phyloP scores from a whole-genome alignment of 768 basidiomycete species.

The Phylloporus sp. region DNA sequence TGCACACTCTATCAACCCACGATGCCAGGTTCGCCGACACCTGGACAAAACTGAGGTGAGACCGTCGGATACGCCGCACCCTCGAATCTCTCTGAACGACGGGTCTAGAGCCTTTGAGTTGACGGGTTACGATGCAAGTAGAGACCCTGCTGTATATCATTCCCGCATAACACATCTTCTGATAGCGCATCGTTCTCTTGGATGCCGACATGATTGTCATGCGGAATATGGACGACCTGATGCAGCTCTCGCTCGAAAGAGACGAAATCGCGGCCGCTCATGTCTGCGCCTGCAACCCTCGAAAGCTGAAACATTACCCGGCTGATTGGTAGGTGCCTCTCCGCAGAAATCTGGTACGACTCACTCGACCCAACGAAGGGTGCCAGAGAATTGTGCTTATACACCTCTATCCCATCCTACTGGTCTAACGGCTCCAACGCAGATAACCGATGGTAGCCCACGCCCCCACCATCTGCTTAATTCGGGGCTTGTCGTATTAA shows the following conservation, averaged over 20 bases:
- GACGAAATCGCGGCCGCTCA: slow-evolving; percentile 86
- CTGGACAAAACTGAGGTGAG: slow-evolving; percentile 57
- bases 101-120: slow-evolving; percentile 54
- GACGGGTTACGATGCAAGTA: slow-evolving; percentile 55
- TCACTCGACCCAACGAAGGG: slow-evolving; percentile 45
- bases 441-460: slow-evolving; percentile 44
- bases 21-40: slow-evolving; percentile 56
- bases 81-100: slow-evolving; percentile 19
- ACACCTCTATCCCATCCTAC: slow-evolving; percentile 46
- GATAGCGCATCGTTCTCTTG: slow-evolving; percentile 69
- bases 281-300: slow-evolving; percentile 93
- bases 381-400: slow-evolving; percentile 88
- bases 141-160: slow-evolving; percentile 4
- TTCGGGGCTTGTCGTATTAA: slow-evolving; percentile 82
- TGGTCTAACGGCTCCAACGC: slow-evolving; percentile 42
- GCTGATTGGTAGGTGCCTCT: slow-evolving; percentile 60
- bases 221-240: slow-evolving; percentile 78
- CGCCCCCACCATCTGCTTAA: slow-evolving; percentile 83
- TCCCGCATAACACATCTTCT: slow-evolving; percentile 3
- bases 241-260: slow-evolving; percentile 45
- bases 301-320: slow-evolving; percentile 80
- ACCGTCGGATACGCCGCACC: slow-evolving; percentile 1
- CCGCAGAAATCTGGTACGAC: neutral
- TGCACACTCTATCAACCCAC: slow-evolving; percentile 29
- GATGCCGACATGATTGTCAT: slow-evolving; percentile 87